Evolutionary conservation across 2,329 filamentous ascomycete species (phyloP).

Genomic region (Sporothrix mexicana): DNA sequence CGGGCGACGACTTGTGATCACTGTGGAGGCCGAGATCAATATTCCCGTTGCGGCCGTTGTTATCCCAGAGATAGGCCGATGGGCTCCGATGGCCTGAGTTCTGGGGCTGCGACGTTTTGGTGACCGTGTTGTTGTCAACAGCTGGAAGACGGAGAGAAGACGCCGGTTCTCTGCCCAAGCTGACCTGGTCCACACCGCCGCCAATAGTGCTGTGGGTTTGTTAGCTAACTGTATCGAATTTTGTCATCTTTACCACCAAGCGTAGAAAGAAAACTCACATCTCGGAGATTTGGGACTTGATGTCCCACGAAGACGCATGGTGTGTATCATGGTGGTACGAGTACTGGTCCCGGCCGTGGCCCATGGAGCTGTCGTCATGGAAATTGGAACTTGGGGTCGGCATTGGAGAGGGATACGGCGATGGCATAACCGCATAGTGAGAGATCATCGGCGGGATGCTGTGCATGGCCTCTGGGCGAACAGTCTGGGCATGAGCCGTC

Average conservation of each 20-base stretch:
- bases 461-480: neutral
- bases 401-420: neutral
- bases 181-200: neutral
- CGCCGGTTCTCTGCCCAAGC: neutral
- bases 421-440: neutral
- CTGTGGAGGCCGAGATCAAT: neutral
- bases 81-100: neutral
- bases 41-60: neutral
- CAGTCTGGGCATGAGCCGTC: neutral
- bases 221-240: neutral
- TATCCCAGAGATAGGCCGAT: neutral
- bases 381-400: neutral
- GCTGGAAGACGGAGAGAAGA: slow-evolving; percentile 2
- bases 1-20: neutral
- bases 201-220: neutral
- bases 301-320: neutral
- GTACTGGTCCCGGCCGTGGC: neutral
- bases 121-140: neutral
- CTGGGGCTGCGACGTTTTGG: neutral
- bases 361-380: neutral
- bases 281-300: neutral
- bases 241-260: too few relatives aligned
- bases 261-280: neutral
- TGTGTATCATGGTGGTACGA: neutral
- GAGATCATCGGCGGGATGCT: neutral